A percentile compares a stretch with the other conserved stretches of the same genome.
Evolutionary conservation across 305 asterid genomes (phyloP).

Genomic region (Galium porrigens): DNA sequence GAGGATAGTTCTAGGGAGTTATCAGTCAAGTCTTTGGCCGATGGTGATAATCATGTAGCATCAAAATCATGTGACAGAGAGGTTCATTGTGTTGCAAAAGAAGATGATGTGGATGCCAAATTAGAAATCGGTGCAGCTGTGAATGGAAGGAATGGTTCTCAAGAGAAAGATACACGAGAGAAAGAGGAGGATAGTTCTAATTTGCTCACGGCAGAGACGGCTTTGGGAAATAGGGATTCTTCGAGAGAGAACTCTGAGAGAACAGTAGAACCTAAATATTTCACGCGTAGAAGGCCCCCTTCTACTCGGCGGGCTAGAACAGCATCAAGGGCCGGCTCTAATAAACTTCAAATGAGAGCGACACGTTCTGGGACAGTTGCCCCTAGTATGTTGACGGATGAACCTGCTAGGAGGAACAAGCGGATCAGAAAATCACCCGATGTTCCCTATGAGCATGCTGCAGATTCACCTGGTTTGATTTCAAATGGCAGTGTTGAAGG

Average conservation of each 20-base stretch:
- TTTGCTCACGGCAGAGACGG: constrained; percentile 24
- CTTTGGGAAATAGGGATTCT: constrained; percentile 27
- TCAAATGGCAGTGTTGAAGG: constrained; percentile 49
- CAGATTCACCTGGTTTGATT: constrained; percentile 36
- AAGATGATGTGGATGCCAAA: constrained; percentile 28
- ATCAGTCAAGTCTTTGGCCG: constrained; percentile 22
- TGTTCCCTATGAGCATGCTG: constrained; percentile 39
- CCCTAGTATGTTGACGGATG: constrained; percentile 27
- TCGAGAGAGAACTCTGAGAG: constrained; percentile 37
- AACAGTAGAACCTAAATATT: constrained; percentile 28
- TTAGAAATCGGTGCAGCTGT: constrained; percentile 46
- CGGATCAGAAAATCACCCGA: constrained; percentile 47
- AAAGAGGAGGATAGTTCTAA: constrained; percentile 34
- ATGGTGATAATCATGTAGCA: constrained; percentile 29
- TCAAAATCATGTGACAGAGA: constrained; percentile 22
- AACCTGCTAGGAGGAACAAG: constrained; percentile 48
- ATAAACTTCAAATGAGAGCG: constrained; percentile 24
- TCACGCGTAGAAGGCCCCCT: constrained; percentile 31
- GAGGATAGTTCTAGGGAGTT: constrained; percentile 31
- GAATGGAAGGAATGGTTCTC: constrained; percentile 35
- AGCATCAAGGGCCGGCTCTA: constrained; percentile 35
- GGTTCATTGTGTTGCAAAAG: constrained; percentile 21
- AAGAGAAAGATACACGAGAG: constrained; percentile 26
- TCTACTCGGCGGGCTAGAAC: constrained; percentile 50
- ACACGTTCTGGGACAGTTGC: constrained; percentile 24